Evolutionary conservation across 169 alveolate species (phyloP), one percentile per base, ranked within the genome.

Genomic region (Cryptosporidium andersoni): DNA sequence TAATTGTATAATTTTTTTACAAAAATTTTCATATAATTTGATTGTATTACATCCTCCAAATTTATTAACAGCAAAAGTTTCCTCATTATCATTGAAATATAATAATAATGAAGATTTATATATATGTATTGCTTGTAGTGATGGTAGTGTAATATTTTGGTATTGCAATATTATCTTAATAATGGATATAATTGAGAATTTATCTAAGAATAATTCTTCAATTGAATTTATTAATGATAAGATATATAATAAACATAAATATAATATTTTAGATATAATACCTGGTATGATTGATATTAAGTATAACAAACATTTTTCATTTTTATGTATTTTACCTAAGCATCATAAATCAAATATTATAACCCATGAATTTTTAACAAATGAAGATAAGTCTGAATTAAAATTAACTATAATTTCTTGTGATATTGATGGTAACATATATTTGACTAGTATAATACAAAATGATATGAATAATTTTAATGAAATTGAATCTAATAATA

Each of bases 371-470:
- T 74, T 74, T 34, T 45, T 74, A n/a, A 68, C 55, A 1, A 74
- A 58, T 16, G 12, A 68, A 42, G 42, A 11, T 60, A 60, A 62
- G 1, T 56, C 48, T 16, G 53, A 12, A 11, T 39, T 25, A 25
- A 55, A 51, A 43, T 49, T 74, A 39, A 68, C 85, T 11, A 2
- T 74, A 37, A 47, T 74, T 1, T 25, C 60, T 3, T 45, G 74
- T 8, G 85, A 74, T 45, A 45, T 74, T n/a, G 63, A 74, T 14
- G 85, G 85, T 14, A 74, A 60, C 36, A 43, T 74, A 14, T 60
- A 56, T 43, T 66, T 74, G 16, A 42, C 62, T 16, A 43, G 55
- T 9, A 11, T 74, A 34, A 49, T 25, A 51, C 4, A 9, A 37
- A 52, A 65, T 12, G 16, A 65, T 25, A 43, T 16, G 8, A 43